Evolutionary conservation across 2,329 filamentous ascomycete species (phyloP).

Genomic region (Sphaerostilbella broomeana): DNA sequence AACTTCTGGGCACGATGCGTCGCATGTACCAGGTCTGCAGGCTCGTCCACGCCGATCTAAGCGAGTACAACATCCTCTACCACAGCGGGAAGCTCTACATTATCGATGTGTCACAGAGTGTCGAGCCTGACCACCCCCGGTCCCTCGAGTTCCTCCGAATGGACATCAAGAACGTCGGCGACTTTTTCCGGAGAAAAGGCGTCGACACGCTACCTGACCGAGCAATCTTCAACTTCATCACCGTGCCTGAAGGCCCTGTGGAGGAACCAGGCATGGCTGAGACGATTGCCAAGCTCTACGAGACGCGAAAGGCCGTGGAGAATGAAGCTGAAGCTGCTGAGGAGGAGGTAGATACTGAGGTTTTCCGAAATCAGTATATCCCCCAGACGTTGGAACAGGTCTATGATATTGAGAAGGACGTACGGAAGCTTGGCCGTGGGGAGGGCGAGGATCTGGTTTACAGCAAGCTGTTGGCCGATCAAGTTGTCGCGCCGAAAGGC

Average conservation of each 20-base stretch:
- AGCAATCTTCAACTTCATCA: constrained; percentile 79
- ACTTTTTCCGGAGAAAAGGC: constrained; percentile 83
- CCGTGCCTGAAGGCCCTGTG: constrained; percentile 49
- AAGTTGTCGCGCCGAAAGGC: constrained; percentile 40
- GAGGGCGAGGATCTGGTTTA: constrained; percentile 76
- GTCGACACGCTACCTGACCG: constrained; percentile 77
- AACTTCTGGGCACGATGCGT: constrained; percentile 83
- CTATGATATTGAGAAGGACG: constrained; percentile 91
- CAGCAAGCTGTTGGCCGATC: constrained; percentile 71
- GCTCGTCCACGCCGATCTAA: constrained; percentile 91
- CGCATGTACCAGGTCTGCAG: constrained; percentile 87
- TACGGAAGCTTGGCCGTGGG: constrained; percentile 66
- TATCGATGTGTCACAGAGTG: constrained; percentile 95
- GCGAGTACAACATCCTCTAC: constrained; percentile 97
- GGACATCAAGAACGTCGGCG: constrained; percentile 95
- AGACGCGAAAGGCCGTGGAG: constrained; percentile 43
- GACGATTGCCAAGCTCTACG: constrained; percentile 61
- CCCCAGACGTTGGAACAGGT: constrained; percentile 94
- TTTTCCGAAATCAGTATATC: constrained; percentile 94
- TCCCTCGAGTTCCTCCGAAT: constrained; percentile 91
- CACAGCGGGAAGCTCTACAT: constrained; percentile 77
- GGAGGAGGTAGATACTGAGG: constrained; percentile 75
- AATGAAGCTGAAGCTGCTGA: constrained; percentile 49
- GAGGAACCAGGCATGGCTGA: constrained; percentile 56
- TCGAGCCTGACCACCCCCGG: constrained; percentile 91